These are phyloP conservation scores for Elsinoe fawcettii DNA, from an alignment of 2,329 filamentous ascomycete species.

Conservation along the genomic window DNA sequence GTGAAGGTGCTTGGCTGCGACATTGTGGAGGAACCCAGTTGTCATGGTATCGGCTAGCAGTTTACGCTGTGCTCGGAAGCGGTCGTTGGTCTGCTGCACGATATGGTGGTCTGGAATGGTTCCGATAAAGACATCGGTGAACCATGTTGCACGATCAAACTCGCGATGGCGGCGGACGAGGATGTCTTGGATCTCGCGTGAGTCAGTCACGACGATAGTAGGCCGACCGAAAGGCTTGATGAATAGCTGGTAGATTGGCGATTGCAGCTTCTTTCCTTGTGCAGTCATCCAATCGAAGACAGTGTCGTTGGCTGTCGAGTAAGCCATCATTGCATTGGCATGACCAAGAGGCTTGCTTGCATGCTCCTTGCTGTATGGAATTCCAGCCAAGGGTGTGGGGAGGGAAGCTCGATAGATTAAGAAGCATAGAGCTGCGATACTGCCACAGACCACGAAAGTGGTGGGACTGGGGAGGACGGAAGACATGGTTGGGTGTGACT, in stretches of 20 bases:
- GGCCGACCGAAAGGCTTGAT: slow-evolving; percentile 38
- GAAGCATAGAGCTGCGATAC: slow-evolving; percentile 9
- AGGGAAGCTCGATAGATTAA: slow-evolving; percentile 25
- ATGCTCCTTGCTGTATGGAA: slow-evolving; percentile 39
- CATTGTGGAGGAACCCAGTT: slow-evolving; percentile 23
- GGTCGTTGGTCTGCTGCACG: slow-evolving; percentile 22
- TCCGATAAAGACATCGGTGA: slow-evolving; percentile 24
- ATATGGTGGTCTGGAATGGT: slow-evolving; percentile 24
- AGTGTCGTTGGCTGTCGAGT: slow-evolving; percentile 28
- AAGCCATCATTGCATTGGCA: slow-evolving; percentile 34
- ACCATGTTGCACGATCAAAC: slow-evolving; percentile 37
- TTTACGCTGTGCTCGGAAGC: slow-evolving; percentile 24
- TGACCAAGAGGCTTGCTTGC: slow-evolving; percentile 36
- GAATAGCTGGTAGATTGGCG: slow-evolving; percentile 43
- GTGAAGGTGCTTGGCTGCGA: slow-evolving; percentile 26
- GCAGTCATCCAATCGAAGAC: slow-evolving; percentile 19
- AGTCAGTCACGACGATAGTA: slow-evolving; percentile 39
- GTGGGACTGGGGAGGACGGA: not conserved
- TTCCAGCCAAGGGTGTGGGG: slow-evolving; percentile 39
- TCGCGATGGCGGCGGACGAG: slow-evolving; percentile 38
- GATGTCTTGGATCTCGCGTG: slow-evolving; percentile 39
- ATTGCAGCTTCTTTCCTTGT: slow-evolving; percentile 23
- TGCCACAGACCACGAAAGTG: not conserved
- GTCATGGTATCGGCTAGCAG: slow-evolving; percentile 27
- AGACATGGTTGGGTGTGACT: not conserved